Conservation (phyloP, 179 eudicot species). For the Amaranthus tricolor region DNA sequence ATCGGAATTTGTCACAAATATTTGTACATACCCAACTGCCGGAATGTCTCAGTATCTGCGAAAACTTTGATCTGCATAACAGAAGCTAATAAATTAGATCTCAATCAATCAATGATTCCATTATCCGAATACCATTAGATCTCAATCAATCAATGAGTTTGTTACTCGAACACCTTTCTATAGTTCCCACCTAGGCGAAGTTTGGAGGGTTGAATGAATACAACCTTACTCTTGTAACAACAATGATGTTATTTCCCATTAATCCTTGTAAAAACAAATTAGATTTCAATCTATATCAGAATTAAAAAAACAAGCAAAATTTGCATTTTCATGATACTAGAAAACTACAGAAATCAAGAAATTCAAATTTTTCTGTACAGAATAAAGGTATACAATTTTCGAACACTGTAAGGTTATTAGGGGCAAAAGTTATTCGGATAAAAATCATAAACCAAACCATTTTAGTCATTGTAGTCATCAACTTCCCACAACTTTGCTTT, state of each 20-base stretch:
- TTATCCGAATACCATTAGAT: too few species aligned
- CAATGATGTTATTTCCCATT: too few species aligned
- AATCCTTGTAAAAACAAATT: too few species aligned
- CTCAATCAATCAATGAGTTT: too few species aligned
- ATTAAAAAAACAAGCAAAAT: background rate
- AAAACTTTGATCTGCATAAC: slow-evolving; percentile 33
- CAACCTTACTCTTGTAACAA: too few species aligned
- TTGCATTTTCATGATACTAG: background rate
- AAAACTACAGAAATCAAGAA: background rate
- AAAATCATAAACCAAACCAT: too few species aligned
- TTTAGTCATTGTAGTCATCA: too few species aligned
- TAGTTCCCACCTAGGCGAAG: too few species aligned
- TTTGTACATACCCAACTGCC: slow-evolving; percentile 35
- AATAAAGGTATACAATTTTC: background rate
- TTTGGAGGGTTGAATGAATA: too few species aligned
- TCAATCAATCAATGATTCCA: background rate
- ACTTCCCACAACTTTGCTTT: too few species aligned
- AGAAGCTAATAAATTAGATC: slow-evolving; percentile 13
- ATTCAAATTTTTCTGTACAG: background rate
- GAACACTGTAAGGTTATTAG: background rate
- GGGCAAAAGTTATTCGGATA: too few species aligned
- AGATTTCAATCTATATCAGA: background rate
- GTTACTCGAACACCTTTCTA: too few species aligned
- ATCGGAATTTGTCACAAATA: background rate
- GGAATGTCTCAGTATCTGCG: slow-evolving; percentile 37